Evolutionary conservation across 1,139 yeast species (phyloP).

Genomic region (Yamadazyma sp.): DNA sequence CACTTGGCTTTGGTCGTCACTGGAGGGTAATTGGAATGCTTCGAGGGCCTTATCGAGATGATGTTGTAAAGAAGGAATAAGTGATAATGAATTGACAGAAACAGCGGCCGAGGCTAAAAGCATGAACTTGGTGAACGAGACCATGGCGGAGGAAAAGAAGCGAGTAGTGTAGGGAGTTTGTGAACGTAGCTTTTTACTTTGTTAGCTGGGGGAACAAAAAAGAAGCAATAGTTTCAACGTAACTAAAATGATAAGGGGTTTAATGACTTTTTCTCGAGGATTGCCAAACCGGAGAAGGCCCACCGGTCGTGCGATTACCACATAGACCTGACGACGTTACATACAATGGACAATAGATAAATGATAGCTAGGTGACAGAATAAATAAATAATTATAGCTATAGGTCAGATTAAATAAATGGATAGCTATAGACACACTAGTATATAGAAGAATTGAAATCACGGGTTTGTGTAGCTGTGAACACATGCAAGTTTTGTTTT

Average conservation of each 20-base stretch:
- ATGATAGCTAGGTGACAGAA: too few relatives aligned
- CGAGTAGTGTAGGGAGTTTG: not conserved
- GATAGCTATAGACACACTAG: not conserved
- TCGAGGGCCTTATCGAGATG: slow-evolving; percentile 20
- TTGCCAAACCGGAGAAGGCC: too few relatives aligned
- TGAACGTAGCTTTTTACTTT: too few relatives aligned
- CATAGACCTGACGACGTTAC: too few relatives aligned
- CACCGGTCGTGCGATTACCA: not conserved
- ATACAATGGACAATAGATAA: too few relatives aligned
- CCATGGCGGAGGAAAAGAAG: slow-evolving; percentile 21
- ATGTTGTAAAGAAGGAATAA: slow-evolving; percentile 21
- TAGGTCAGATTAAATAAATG: too few relatives aligned
- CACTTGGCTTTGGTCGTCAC: slow-evolving; percentile 1
- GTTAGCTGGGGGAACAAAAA: too few relatives aligned
- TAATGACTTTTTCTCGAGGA: too few relatives aligned
- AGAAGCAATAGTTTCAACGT: too few relatives aligned
- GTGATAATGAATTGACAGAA: slow-evolving; percentile 24
- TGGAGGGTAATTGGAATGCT: slow-evolving; percentile 19
- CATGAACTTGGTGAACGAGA: slow-evolving; percentile 24
- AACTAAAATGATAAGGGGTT: too few relatives aligned
- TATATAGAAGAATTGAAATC: slow-evolving; percentile 4
- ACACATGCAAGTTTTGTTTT: not conserved
- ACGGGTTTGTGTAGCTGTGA: slow-evolving; percentile 20
- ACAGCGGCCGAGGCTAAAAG: slow-evolving; percentile 16
- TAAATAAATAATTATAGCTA: too few relatives aligned